Percentiles rank a stretch among this genome's conserved stretches.
Evolutionary conservation across 176 grass and related monocot genomes (phyloP).

Genomic region (Themeda triandra): DNA sequence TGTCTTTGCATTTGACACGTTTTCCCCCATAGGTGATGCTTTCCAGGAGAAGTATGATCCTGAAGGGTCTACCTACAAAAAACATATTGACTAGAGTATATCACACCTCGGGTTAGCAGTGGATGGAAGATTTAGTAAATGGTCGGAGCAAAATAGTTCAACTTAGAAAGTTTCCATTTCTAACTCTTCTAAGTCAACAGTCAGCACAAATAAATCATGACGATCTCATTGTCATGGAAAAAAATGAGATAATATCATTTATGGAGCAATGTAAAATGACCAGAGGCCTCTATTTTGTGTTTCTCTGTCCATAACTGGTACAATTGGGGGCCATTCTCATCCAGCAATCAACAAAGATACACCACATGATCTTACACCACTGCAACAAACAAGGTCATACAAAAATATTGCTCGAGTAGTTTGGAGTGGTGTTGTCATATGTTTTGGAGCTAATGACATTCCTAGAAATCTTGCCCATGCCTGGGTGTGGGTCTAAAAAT

Average conservation of each 20-base stretch:
- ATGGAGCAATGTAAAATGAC: too few relatives aligned
- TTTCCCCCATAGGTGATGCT: conserved; percentile 99
- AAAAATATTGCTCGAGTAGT: too few relatives aligned
- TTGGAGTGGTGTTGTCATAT: too few relatives aligned
- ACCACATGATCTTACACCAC: conserved; percentile 74
- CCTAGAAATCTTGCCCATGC: too few relatives aligned
- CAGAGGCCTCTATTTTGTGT: neutral
- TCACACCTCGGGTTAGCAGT: neutral
- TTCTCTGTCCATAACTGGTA: conserved; percentile 53
- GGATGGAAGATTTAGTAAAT: neutral
- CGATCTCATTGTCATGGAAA: neutral
- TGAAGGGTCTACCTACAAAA: conserved; percentile 76
- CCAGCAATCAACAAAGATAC: conserved; percentile 71
- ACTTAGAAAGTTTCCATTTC: neutral
- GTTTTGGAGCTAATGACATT: too few relatives aligned
- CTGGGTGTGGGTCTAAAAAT: too few relatives aligned
- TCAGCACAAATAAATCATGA: neutral
- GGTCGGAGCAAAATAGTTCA: neutral
- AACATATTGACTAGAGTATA: neutral
- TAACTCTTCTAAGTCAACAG: neutral
- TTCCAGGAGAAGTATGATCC: conserved; percentile 99
- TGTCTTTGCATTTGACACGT: conserved; percentile 94
- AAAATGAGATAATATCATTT: neutral
- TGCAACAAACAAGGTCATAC: conserved; percentile 24
- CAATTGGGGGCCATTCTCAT: conserved; percentile 63